Base-by-base conservation (phyloP, 169 alveolate species). In the Plasmodium blacklocki region DNA sequence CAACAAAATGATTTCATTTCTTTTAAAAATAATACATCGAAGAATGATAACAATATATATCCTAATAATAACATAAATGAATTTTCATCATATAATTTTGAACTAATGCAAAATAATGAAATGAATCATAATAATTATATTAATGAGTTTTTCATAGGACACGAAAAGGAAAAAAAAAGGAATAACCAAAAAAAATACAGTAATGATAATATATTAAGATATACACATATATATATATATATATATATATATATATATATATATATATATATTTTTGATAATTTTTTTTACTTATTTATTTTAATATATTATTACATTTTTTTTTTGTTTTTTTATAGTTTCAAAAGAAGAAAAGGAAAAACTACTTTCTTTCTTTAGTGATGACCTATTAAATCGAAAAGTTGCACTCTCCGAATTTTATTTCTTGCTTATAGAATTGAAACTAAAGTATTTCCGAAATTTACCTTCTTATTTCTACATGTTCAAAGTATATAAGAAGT, bases 351-450 rank as follows among this genome's bases (percentile, higher is more conserved):
- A 89, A 60, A 88, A 83, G 32, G 63, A 90, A 49, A 88, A 89
- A 47, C 68, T 90, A 18, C 67, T 74, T 59, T 80, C 91, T n/a
- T 76, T 93, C 12, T 93, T 93, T 54, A 93, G 93, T 68, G 85
- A 89, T 39, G 94, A 89, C 39, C 71, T 89, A 60, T 68, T 93
- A 72, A 70, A 72, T 43, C 52, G 70, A 32, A 92, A 87, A 39
- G 78, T 90, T 50, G 71, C 92, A 12, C 43, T 93, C 14, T 90
- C 94, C 11, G 94, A 89, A 75, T 85, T 93, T 60, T 93, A 93
- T 19, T 62, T 93, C 15, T 88, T 93, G 9, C 89, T 93, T 23
- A 63, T 90, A 12, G 93, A 93, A 87, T 71, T 93, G 32, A 93
- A 89, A 85, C 54, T 89, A 43, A 73, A 89, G 19, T 89, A 89